phyloP scores from a whole-genome alignment of 202 grass and related monocot genomes.

The Schoenoplectus tabernaemontani region DNA sequence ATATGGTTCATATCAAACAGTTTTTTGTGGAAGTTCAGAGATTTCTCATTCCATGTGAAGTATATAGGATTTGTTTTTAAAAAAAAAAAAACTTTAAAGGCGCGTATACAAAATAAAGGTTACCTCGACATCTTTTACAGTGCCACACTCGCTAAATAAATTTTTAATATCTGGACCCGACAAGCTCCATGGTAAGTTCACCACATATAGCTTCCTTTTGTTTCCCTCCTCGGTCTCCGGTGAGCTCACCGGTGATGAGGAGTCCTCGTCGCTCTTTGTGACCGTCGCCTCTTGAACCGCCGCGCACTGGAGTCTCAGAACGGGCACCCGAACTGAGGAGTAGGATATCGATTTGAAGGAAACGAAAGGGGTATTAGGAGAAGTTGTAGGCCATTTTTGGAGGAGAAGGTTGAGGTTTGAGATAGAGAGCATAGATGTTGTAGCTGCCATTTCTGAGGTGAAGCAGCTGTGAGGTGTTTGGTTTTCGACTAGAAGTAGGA shows the following conservation, averaged over 20 bases:
- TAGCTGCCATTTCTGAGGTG: slow-evolving; percentile 4
- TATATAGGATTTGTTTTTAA: no score
- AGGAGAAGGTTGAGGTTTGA: slow-evolving; percentile 13
- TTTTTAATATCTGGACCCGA: slow-evolving; percentile 53
- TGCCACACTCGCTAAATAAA: slow-evolving; percentile 65
- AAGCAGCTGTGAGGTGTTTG: background rate
- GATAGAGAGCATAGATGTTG: slow-evolving; percentile 41
- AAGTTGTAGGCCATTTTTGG: background rate
- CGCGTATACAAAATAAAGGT: background rate
- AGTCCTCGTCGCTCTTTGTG: background rate
- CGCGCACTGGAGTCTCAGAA: slow-evolving; percentile 6
- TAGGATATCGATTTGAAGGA: background rate
- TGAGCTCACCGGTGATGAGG: slow-evolving; percentile 8
- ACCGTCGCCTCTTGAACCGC: slow-evolving; percentile 28
- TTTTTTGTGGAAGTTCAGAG: no score
- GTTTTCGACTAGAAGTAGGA: background rate
- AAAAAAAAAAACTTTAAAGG: background rate
- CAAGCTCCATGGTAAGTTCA: slow-evolving; percentile 63
- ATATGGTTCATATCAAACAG: background rate
- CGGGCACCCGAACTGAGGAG: background rate
- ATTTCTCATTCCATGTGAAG: no score
- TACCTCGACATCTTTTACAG: slow-evolving; percentile 75
- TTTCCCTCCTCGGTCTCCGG: slow-evolving; percentile 21
- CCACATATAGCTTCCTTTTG: slow-evolving; percentile 70
- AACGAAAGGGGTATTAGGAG: slow-evolving; percentile 14